Evolutionary conservation across 352 stramenopile genomes (phyloP), one percentile per base, ranked within the genome.

Genomic region (Phytophthora sojae): DNA sequence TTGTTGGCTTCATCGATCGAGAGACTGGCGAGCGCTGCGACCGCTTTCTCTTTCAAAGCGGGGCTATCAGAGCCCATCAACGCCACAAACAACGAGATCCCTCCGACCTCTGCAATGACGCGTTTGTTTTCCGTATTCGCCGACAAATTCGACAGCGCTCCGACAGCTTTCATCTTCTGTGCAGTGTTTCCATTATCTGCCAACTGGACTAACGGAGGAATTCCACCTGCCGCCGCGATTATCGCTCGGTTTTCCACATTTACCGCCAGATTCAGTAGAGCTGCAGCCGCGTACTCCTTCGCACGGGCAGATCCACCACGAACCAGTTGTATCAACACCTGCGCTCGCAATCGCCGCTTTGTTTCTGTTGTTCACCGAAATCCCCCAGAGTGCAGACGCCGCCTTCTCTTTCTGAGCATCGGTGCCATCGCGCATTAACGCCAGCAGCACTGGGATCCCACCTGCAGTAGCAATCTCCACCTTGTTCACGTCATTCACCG

Each of bases 401-500:
- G 61, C 53, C 5, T 62, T 53, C n/a, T 59, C 44, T 39, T 64
- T 54, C 23, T 47, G 30, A 21, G 15, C 8, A 44, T 64, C 15
- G 21, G 35, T 39, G 29, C 45, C 45, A 14, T 58, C 14, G 15
- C 44, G 9, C 55, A 70, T 6, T 5, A 59, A 53, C 17, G 11
- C 45, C 29, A 70, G 19, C 29, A 70, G 42, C 32, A 42, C 30
- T 26, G 53, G 14, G 56, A 64, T 55, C 39, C 53, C 52, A n/a
- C 53, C 62, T 19, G 29, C 47, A 32, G 26, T 14, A 30, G 32
- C 57, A 12, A 63, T 45, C 17, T 26, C 19, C 19, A 32, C 26
- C 3, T 54, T 19, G 15, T 44, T 55, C 21, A 32, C 39, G 11
- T 55, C 42, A 50, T 61, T 42, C 21, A 57, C 51, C 12, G 26